Evolutionary conservation across 345 rosid genomes (phyloP).

Genomic region (Moringa oleifera): DNA sequence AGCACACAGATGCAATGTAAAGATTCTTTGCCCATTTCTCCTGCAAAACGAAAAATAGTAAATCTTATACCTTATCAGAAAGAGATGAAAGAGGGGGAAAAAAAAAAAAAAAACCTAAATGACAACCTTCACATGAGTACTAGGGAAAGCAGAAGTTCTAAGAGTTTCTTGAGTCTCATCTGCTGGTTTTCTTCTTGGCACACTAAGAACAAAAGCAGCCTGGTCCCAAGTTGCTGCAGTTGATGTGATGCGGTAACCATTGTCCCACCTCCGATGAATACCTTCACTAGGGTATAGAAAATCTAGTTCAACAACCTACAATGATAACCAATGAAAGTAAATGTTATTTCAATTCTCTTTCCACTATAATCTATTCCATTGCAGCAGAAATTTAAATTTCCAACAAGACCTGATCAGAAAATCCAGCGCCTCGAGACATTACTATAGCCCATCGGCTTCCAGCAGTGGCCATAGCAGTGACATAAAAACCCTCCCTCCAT

Average conservation of each 20-base stretch:
- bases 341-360: not conserved
- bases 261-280: slow-evolving; percentile 92
- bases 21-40: slow-evolving; percentile 97
- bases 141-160: slow-evolving; percentile 92
- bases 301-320: slow-evolving; percentile 94
- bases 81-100: not conserved
- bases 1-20: slow-evolving; percentile 84
- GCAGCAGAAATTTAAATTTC: not conserved
- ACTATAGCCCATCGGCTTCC: slow-evolving; percentile 97
- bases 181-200: slow-evolving; percentile 77
- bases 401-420: slow-evolving; percentile 71
- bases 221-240: slow-evolving; percentile 92
- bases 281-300: slow-evolving; percentile 99
- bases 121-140: slow-evolving; percentile 86
- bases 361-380: slow-evolving; percentile 1
- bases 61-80: slow-evolving; percentile 7
- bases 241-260: slow-evolving; percentile 90
- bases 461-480: slow-evolving; percentile 94
- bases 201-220: slow-evolving; percentile 89
- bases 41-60: slow-evolving; percentile 38
- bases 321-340: not conserved
- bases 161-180: slow-evolving; percentile 98
- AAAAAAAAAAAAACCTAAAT: slow-evolving; percentile 5
- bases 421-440: slow-evolving; percentile 95
- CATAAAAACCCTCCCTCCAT: slow-evolving; percentile 91